phyloP scores from a whole-genome alignment of 768 basidiomycete species.

The Erythrobasidium yunnanense region DNA sequence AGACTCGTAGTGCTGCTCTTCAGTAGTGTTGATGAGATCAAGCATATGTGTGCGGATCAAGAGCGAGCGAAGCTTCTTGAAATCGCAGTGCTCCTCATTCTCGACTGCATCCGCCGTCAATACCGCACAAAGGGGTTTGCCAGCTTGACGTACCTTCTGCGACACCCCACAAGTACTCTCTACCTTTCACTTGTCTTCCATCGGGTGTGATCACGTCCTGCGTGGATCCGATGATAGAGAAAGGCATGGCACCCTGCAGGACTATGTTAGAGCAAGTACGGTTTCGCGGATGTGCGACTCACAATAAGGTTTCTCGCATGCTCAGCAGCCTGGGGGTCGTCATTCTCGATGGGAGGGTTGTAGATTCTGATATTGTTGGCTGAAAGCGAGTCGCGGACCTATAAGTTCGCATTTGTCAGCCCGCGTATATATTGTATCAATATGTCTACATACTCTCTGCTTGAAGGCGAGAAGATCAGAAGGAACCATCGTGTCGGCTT shows the following conservation, averaged over 20 bases:
- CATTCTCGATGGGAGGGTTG: conserved; percentile 78
- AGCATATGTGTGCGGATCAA: conserved; percentile 97
- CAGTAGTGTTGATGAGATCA: conserved; percentile 88
- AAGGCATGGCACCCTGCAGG: conserved; percentile 68
- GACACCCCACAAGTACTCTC: conserved; percentile 99
- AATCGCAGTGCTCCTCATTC: conserved; percentile 98
- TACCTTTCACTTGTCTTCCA: conserved; percentile 86
- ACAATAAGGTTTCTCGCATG: conserved; percentile 68
- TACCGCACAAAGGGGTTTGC: not conserved
- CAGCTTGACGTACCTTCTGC: conserved; percentile 62
- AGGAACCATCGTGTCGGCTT: conserved; percentile 94
- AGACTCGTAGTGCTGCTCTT: conserved; percentile 93
- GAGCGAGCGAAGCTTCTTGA: conserved; percentile 89
- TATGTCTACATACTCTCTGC: conserved; percentile 56
- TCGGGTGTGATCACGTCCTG: conserved; percentile 85
- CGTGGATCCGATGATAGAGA: conserved; percentile 95
- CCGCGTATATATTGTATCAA: not conserved
- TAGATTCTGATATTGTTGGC: conserved; percentile 94
- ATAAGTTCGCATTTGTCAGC: not conserved
- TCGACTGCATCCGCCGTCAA: conserved; percentile 54
- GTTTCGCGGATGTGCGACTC: not conserved
- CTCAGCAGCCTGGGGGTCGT: conserved; percentile 74
- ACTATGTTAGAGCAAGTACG: no score
- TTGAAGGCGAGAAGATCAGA: conserved; percentile 85
- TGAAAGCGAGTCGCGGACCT: conserved; percentile 78